A percentile compares a stretch with the other conserved stretches of the same genome.
phyloP scores from a whole-genome alignment of 495 filamentous ascomycete genomes.

The Rostrohypoxylon terebratum region DNA sequence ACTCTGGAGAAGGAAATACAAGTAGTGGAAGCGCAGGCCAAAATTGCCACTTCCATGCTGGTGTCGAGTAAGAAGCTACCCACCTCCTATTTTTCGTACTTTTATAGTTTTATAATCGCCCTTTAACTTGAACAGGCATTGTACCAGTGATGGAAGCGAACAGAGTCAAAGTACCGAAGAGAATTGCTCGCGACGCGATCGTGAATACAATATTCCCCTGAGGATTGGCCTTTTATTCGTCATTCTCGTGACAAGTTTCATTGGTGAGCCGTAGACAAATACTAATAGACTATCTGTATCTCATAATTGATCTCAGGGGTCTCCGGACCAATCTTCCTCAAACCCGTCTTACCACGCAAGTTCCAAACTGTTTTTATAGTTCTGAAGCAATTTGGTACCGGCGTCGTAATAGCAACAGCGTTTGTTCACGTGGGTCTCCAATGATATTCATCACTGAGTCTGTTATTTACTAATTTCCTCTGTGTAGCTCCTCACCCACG shows the following conservation, averaged over 20 bases:
- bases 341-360: conserved; percentile 45
- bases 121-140: conserved; percentile 51
- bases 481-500: conserved; percentile 71
- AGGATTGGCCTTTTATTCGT: conserved; percentile 71
- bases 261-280: conserved; percentile 33
- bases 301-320: conserved; percentile 49
- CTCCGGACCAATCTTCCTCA: conserved; percentile 58
- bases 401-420: conserved; percentile 77
- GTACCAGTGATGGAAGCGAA: conserved; percentile 51
- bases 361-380: conserved; percentile 59
- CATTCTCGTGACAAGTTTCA: conserved; percentile 64
- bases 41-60: conserved; percentile 75
- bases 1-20: conserved; percentile 31
- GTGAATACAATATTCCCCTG: conserved; percentile 67
- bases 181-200: conserved; percentile 57
- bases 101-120: too few species aligned
- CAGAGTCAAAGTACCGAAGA: conserved; percentile 49
- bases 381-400: conserved; percentile 79
- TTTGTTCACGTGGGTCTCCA: conserved; percentile 70
- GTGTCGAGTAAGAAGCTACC: conserved; percentile 64
- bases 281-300: conserved; percentile 1
- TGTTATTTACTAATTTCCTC: background rate
- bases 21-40: conserved; percentile 31
- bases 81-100: background rate
- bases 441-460: background rate